phyloP scores from a whole-genome alignment of 192 early-diverging fungal species.

The Chytriomyces sp. region DNA sequence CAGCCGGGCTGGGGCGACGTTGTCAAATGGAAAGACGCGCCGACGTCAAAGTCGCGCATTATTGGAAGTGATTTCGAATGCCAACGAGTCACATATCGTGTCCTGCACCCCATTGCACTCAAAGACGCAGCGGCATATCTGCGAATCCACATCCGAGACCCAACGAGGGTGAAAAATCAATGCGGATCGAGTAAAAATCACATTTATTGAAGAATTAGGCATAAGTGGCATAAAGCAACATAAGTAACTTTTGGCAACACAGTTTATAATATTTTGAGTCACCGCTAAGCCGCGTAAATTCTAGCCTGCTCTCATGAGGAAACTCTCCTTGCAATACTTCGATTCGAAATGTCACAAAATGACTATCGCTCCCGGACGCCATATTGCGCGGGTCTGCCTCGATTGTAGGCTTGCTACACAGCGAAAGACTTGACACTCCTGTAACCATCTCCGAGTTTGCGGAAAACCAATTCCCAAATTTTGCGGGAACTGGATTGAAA shows the following conservation, averaged over 20 bases:
- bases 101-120: no score
- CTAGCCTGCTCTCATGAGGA: background rate
- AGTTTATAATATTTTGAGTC: background rate
- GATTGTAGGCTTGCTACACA: background rate
- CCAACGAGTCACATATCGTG: no score
- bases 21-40: constrained; percentile 30
- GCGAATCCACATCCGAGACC: no score
- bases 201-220: no score
- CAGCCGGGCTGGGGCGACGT: constrained; percentile 32
- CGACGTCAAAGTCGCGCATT: constrained; percentile 15
- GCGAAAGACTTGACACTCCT: background rate
- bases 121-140: no score
- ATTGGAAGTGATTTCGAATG: background rate
- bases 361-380: background rate
- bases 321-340: constrained; percentile 2
- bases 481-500: background rate
- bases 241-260: background rate
- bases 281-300: background rate
- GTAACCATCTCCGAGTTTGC: background rate
- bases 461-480: background rate
- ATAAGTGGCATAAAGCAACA: no score
- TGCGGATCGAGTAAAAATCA: no score
- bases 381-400: background rate
- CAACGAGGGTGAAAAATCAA: no score
- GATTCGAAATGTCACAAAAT: constrained; percentile 8